phyloP scores from a whole-genome alignment of 2,329 filamentous ascomycete species.

The Fusarium sp. region DNA sequence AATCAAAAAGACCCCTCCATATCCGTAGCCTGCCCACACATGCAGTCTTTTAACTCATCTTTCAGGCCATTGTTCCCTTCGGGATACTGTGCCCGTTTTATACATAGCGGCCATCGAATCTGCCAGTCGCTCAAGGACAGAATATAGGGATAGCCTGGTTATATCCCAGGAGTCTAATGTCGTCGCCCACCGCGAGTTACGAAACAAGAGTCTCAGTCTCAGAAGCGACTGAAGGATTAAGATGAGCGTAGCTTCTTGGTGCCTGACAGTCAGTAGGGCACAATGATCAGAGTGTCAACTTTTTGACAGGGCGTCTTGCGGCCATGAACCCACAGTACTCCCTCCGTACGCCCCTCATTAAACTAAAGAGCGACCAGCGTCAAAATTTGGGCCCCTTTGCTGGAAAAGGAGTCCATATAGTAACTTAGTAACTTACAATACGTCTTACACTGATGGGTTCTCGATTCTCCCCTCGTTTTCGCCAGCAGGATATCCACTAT shows the following conservation, averaged over 20 bases:
- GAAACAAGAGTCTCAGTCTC: conserved; percentile 41
- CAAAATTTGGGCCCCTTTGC: conserved; percentile 39
- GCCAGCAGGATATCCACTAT: conserved; percentile 34
- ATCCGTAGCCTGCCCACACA: conserved; percentile 35
- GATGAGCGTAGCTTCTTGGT: conserved; percentile 27
- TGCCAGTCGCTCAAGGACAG: not conserved
- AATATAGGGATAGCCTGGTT: not conserved
- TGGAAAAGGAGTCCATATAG: conserved; percentile 40
- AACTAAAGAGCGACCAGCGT: conserved; percentile 37
- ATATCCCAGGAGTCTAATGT: conserved; percentile 15
- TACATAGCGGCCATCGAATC: conserved; percentile 16
- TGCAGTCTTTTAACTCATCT: conserved; percentile 41
- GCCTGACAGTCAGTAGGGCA: conserved; percentile 36
- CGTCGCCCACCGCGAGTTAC: conserved; percentile 1
- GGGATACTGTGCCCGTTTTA: conserved; percentile 15
- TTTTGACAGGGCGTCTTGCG: conserved; percentile 29
- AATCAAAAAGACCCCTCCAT: conserved; percentile 34
- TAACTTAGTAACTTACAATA: no score
- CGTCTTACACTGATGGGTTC: conserved; percentile 38
- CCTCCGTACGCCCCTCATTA: conserved; percentile 43
- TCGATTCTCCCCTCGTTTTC: conserved; percentile 31
- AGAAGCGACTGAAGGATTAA: conserved; percentile 16
- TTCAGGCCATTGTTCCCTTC: conserved; percentile 34
- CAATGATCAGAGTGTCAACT: conserved; percentile 25
- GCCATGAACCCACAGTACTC: conserved; percentile 37